These are phyloP conservation scores for Leccinum cinnamomeum DNA, from an alignment of 1,284 basidiomycete species.

Conservation along the genomic window DNA sequence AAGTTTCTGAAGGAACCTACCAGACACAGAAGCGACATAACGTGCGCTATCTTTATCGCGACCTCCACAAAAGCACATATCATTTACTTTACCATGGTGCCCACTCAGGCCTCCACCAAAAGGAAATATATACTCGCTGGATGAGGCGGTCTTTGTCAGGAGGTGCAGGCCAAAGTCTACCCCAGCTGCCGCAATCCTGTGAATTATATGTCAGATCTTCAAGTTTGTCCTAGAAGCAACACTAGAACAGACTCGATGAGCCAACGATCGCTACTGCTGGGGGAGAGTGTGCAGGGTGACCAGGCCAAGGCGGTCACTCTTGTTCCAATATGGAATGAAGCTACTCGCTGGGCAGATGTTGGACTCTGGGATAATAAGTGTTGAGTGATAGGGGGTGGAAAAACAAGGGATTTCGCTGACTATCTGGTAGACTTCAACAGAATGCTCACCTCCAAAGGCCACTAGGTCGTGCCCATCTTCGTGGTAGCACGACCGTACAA, in stretches of 20 bases:
- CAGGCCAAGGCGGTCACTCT: constrained; percentile 75
- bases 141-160: constrained; percentile 54
- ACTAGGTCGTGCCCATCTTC: constrained; percentile 66
- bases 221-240: not conserved
- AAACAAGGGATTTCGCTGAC: constrained; percentile 40
- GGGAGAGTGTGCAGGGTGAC: constrained; percentile 68
- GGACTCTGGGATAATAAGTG: constrained; percentile 34
- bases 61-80: constrained; percentile 74
- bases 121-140: constrained; percentile 55
- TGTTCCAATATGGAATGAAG: constrained; percentile 72
- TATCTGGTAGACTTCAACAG: constrained; percentile 65
- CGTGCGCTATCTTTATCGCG: constrained; percentile 60
- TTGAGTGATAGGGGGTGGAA: constrained; percentile 12
- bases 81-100: constrained; percentile 72
- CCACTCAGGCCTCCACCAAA: constrained; percentile 78
- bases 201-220: constrained; percentile 5
- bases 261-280: constrained; percentile 64
- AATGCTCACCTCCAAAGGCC: constrained; percentile 69
- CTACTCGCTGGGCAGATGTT: constrained; percentile 49
- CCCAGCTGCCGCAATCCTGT: constrained; percentile 64
- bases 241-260: constrained; percentile 57
- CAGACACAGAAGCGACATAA: constrained; percentile 78
- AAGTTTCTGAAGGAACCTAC: constrained; percentile 37
- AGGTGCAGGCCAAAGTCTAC: constrained; percentile 68
- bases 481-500: constrained; percentile 59